Conservation (phyloP, 2,329 filamentous ascomycete genomes). For the Penicillium rolfsii region DNA sequence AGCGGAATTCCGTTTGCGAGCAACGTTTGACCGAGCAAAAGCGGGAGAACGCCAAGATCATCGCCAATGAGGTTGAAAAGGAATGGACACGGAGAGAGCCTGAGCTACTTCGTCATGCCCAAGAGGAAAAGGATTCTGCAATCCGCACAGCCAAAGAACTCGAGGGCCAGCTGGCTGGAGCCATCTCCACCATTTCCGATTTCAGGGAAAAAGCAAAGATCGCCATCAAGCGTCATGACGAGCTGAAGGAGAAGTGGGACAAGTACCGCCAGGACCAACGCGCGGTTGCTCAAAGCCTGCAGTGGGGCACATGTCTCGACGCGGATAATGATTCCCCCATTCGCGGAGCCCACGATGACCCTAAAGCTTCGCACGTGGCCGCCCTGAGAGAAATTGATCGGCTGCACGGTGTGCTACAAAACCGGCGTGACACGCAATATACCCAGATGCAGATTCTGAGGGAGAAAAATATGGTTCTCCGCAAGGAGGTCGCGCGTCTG, state of each 20-base stretch:
- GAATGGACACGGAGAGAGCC: neutral
- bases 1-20: neutral
- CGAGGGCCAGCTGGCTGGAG: neutral
- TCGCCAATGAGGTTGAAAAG: neutral
- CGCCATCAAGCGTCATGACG: neutral
- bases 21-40: neutral
- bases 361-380: neutral
- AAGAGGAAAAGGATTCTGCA: neutral
- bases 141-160: neutral
- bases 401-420: neutral
- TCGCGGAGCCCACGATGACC: neutral
- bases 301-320: neutral
- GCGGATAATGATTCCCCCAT: neutral
- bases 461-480: no score
- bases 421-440: neutral
- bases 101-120: neutral
- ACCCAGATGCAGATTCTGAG: no score
- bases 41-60: neutral
- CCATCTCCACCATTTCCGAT: neutral
- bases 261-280: neutral
- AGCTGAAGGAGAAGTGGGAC: neutral
- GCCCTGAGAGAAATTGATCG: slow-evolving; percentile 2
- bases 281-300: neutral
- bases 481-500: no score
- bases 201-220: neutral